Percentiles rank a stretch among this genome's conserved stretches.
Evolutionary conservation across 257 asterid genomes (phyloP).

Genomic region (Nicotiana tomentosiformis): DNA sequence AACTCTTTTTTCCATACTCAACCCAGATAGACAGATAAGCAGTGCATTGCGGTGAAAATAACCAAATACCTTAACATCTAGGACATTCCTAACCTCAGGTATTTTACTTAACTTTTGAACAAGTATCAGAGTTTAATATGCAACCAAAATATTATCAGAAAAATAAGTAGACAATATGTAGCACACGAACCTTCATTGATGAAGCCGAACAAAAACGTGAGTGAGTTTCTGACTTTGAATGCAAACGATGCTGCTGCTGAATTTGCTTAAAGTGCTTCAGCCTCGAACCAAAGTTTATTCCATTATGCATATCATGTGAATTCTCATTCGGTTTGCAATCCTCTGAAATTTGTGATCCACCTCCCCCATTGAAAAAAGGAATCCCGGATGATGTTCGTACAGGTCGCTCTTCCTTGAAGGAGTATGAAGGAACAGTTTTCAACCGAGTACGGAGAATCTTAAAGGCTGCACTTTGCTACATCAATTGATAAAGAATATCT

Average conservation of each 20-base stretch:
- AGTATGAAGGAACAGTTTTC: slow-evolving; percentile 84
- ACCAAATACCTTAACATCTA: neutral
- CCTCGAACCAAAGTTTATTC: slow-evolving; percentile 60
- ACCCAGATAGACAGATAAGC: neutral
- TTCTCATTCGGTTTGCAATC: slow-evolving; percentile 51
- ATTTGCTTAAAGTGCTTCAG: slow-evolving; percentile 70
- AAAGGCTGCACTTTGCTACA: slow-evolving; percentile 98
- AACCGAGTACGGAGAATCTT: slow-evolving; percentile 84
- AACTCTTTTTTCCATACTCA: neutral
- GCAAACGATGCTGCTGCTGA: slow-evolving; percentile 72
- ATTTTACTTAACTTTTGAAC: neutral
- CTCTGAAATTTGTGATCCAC: slow-evolving; percentile 38
- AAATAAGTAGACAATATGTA: neutral
- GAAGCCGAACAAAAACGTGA: slow-evolving; percentile 45
- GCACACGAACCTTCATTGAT: slow-evolving; percentile 52
- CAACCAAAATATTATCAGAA: neutral
- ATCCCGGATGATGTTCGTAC: slow-evolving; percentile 44
- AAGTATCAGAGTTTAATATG: neutral
- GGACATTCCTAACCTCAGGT: neutral
- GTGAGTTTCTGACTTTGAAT: slow-evolving; percentile 41
- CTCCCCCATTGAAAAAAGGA: slow-evolving; percentile 27
- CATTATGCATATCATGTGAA: slow-evolving; percentile 34
- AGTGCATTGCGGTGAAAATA: neutral
- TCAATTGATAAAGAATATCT: slow-evolving; percentile 6
- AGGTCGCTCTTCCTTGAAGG: slow-evolving; percentile 61